A percentile compares a stretch with the other conserved stretches of the same genome.
Conservation (phyloP, 495 filamentous ascomycete species). For the Aspergillus olivimuriae region DNA sequence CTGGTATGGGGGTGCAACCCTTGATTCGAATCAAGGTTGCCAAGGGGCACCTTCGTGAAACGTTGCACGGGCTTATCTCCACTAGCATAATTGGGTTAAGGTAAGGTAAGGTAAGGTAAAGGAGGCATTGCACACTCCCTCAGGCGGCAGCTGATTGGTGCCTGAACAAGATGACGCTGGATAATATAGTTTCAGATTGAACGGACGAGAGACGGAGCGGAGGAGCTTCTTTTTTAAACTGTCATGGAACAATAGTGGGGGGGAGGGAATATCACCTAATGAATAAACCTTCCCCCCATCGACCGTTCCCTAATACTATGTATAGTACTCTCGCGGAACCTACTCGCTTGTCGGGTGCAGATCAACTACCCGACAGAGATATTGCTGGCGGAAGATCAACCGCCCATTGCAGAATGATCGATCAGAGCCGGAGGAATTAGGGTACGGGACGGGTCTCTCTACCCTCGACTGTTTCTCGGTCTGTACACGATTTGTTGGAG, state of each 20-base stretch:
- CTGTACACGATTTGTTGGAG: too few relatives aligned
- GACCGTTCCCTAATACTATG: too few relatives aligned
- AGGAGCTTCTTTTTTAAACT: too few relatives aligned
- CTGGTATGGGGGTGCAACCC: slow-evolving; percentile 11
- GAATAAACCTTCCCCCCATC: too few relatives aligned
- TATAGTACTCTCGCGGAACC: not conserved
- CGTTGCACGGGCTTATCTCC: slow-evolving; percentile 43
- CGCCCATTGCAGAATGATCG: slow-evolving; percentile 12
- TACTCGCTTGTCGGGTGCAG: not conserved
- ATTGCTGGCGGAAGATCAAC: slow-evolving; percentile 11
- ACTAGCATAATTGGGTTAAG: slow-evolving; percentile 34
- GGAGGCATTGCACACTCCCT: too few relatives aligned
- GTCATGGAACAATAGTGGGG: too few relatives aligned
- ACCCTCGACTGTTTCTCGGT: too few relatives aligned
- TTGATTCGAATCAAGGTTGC: slow-evolving; percentile 14
- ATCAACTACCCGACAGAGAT: slow-evolving; percentile 15
- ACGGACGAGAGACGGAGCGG: too few relatives aligned
- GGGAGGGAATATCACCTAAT: too few relatives aligned
- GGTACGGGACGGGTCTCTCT: slow-evolving; percentile 10
- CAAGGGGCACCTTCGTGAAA: slow-evolving; percentile 27
- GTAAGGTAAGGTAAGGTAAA: slow-evolving; percentile 4
- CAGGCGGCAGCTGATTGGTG: too few relatives aligned
- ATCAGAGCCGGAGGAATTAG: slow-evolving; percentile 14
- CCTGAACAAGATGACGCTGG: too few relatives aligned
- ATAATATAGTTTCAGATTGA: too few relatives aligned